Evolutionary conservation across 2,329 filamentous ascomycete species (phyloP), one percentile per base, ranked within the genome.

Genomic region (Colletotrichum tropicale): DNA sequence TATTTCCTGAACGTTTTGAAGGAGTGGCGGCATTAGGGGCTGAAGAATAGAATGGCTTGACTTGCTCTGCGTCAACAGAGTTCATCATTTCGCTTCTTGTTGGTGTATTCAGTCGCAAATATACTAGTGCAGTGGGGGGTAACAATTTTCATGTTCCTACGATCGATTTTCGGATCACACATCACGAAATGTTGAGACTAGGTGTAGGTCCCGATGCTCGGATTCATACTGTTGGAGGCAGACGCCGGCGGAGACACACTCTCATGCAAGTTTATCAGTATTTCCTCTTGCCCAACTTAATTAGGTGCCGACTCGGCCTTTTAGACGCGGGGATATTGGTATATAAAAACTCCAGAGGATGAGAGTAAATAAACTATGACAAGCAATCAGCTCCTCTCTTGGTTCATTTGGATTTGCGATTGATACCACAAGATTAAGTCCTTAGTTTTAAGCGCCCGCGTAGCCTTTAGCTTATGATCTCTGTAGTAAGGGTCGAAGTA

Each of bases 241-340:
- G 1, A n/a, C 18, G 12, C 8, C 5, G 2, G 5, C 18, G 9
- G 9, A 9, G 18, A 48, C 10, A 12, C 38, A 12, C 16, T 48
- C 43, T 48, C 10, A 48, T 12, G 10, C 43, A 48, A 13, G 9
- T n/a, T 21, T 12, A 10, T 10, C 18, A 1, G 8, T 48, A 12
- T 48, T 48, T 12, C 38, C 4, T 7, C 10, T 48, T 48, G 43
- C 6, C 43, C 18, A 43, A 7, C 36, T 9, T 21, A 12, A 0
- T 6, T 1, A 4, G n/a, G 18, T 43, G 16, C 38, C 18, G 18
- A 43, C n/a, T 13, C 4, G 7, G 43, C 43, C 43, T 13, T 21
- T 48, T 0, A 13, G 0, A 21, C 18, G 6, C 0, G 43, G 43
- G 18, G 5, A 21, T 48, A 2, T 13, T 48, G 43, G n/a, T 8